Evolutionary conservation across 495 filamentous ascomycete species (phyloP).

Genomic region (Penicillium goetzii): DNA sequence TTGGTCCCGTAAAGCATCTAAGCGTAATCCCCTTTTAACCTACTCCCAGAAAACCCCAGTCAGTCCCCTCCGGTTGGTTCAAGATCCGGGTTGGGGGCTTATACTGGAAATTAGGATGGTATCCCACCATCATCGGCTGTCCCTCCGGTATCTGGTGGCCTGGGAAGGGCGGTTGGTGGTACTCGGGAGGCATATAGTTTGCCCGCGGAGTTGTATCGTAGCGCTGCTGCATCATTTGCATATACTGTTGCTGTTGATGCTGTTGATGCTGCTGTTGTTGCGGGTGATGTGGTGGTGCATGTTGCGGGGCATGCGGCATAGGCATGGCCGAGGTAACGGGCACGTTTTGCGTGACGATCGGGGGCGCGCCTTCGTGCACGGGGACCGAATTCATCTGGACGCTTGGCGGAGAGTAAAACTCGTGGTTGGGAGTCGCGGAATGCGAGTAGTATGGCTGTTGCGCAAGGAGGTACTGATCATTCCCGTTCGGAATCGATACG

Average conservation of each 20-base stretch:
- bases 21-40: conserved; percentile 38
- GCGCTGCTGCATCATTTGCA: conserved; percentile 47
- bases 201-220: conserved; percentile 41
- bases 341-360: conserved; percentile 38
- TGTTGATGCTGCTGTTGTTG: conserved; percentile 38
- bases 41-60: conserved; percentile 52
- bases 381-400: conserved; percentile 40
- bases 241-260: conserved; percentile 38
- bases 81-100: conserved; percentile 46
- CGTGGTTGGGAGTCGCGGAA: conserved; percentile 42
- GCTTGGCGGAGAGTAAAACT: conserved; percentile 44
- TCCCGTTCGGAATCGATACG: conserved; percentile 37
- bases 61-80: conserved; percentile 50
- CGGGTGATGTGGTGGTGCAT: conserved; percentile 35
- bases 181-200: conserved; percentile 44
- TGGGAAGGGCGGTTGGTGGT: conserved; percentile 37
- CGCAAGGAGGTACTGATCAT: conserved; percentile 46
- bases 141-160: conserved; percentile 37
- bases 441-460: conserved; percentile 48
- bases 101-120: conserved; percentile 44
- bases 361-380: conserved; percentile 34
- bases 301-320: conserved; percentile 41
- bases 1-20: conserved; percentile 21
- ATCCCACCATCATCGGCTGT: conserved; percentile 45
- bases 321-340: conserved; percentile 40